Base-by-base conservation (phyloP, 1,284 basidiomycete species). In the Melampsora allii-populina region DNA sequence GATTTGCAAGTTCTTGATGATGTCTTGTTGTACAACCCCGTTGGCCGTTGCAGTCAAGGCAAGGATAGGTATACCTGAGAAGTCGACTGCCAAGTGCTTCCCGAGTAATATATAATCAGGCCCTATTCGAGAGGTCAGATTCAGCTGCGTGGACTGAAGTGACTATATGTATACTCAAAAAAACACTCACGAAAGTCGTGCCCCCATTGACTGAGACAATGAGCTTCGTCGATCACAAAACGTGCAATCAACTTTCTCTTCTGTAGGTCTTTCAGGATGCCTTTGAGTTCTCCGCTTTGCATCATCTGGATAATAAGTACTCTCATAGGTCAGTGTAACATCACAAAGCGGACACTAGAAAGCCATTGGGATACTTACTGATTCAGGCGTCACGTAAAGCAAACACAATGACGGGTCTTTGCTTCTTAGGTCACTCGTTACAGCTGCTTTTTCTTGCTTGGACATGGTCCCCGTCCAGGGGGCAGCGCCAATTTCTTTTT, bases 221-320 rank as follows among this genome's bases (percentile, higher is more conserved):
- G 96, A 1, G 94, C 95, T 80, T 98, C 95, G 80, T 98, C 96
- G 68, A 98, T 86, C 0, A 97, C 93, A 80, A 98, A 96, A 31
- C 95, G 86, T 5, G 92, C 93, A 36, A 98, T 82, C 75, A 86
- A 83, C 2, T 85, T 83, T 14, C 83, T 80, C 1, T 82, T 78
- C 78, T 91, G 85, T 3, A 98, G 83, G 42, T 83, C 81, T 17
- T 81, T 78, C 24, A 97, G 81, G 24, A 89, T 85, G 7, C 80
- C 81, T 77, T 84, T 85, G 76, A 91, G 86, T n/a, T 80, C 79
- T 0, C 83, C 82, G 65, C 87, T 91, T 78, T 87, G 86, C 48
- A 86, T 85, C 71, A 84, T 79, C 72, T 75, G 76, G n/a, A 39
- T 14, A 5, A 67, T 48, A n/a, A 56, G 9, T 17, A 6, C 14